Evolutionary conservation across 495 filamentous ascomycete species (phyloP), one percentile per base, ranked within the genome.

Genomic region (Penicillium maclennaniae): DNA sequence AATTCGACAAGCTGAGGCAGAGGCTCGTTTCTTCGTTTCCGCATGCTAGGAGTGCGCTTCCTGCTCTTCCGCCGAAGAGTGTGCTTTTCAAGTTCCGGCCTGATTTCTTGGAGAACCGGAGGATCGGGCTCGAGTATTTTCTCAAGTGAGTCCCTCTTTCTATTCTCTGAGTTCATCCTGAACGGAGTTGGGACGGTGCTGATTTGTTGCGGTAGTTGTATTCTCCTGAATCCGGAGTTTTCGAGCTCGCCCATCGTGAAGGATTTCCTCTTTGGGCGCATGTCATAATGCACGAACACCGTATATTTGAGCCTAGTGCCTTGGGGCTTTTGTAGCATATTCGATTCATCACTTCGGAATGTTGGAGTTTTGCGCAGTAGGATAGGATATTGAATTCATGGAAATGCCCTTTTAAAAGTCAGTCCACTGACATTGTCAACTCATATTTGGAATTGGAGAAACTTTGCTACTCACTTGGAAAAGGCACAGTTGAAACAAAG

Each of bases 201-300:
- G 7, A 39, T 53, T 15, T 55, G 31, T 27, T 47, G 2, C 1
- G 26, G 6, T 14, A 87, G 83, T 53, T 86, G 83, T 64, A 71
- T 87, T 21, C 70, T 88, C 20, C 63, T 88, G 7, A 88, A 88
- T 61, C 85, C 85, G 0, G 85, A 87, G 60, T 87, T 87, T 63
- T 78, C 85, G 38, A 81, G 80, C 39, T 82, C 82, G 16, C 83
- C 84, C 7, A 74, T 87, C 19, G 79, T 87, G n/a, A 86, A 86
- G 59, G 83, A 87, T 40, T 88, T 87, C 59, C 70, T 87, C n/a
- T 82, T 87, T 55, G 73, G 68, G 27, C 67, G 68, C 20, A 56
- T 70, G 41, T 73, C 63, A 45, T 77, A 63, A 63, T 27, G 12
- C 9, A 44, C 70, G 62, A 59, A 14, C 9, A 44, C 70, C 62